Percentiles rank a stretch among this genome's conserved stretches.
These are phyloP conservation scores for Colletotrichum paranaense DNA, from an alignment of 2,329 filamentous ascomycete species.

Conservation along the genomic window DNA sequence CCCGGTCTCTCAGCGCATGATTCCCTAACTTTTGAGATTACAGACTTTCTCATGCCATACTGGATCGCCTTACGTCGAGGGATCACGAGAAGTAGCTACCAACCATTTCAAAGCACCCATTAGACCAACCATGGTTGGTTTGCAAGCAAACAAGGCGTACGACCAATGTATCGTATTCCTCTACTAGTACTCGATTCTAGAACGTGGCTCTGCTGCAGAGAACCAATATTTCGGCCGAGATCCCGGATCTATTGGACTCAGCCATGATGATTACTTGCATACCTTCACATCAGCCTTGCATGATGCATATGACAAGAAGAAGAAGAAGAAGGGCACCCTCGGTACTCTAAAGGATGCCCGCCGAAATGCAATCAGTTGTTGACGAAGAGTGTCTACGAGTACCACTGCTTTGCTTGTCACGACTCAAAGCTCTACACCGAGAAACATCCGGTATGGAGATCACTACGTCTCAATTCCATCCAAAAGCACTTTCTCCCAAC, in stretches of 20 bases:
- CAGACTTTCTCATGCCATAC: not conserved
- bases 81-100: not conserved
- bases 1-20: too few species aligned
- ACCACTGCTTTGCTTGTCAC: not conserved
- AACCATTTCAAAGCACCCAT: not conserved
- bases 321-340: not conserved
- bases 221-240: slow-evolving; percentile 1
- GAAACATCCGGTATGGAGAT: not conserved
- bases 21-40: not conserved
- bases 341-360: not conserved
- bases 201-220: not conserved
- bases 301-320: not conserved
- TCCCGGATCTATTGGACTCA: slow-evolving; percentile 6
- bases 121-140: not conserved
- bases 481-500: not conserved
- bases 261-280: slow-evolving; percentile 8
- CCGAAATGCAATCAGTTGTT: slow-evolving; percentile 5
- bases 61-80: not conserved
- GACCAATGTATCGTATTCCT: not conserved
- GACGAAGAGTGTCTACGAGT: not conserved
- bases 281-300: slow-evolving; percentile 8
- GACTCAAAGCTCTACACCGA: not conserved
- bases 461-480: not conserved
- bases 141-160: not conserved
- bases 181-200: not conserved